Evolutionary conservation across 371 early-diverging fungal genomes (phyloP), one percentile per base, ranked within the genome.

Genomic region (Saksenaea vasiformis): DNA sequence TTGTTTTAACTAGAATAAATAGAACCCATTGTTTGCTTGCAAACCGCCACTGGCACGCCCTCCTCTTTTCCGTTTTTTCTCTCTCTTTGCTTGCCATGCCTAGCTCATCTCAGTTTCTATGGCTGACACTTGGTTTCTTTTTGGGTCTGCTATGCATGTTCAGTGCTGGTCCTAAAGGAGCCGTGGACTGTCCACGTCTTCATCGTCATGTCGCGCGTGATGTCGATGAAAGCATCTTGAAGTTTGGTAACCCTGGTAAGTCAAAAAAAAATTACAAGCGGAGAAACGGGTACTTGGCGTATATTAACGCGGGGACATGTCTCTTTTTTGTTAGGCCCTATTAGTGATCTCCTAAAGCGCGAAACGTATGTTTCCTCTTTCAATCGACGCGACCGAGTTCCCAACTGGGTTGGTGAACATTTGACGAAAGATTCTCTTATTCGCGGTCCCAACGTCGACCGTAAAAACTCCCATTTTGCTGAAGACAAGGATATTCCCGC

Each of bases 391-490:
- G 77, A 90, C 34, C 88, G 91, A 55, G 85, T 92, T 61, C 91
- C 94, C 15, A 84, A 88, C 72, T 94, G 93, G 93, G 90, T 89
- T 3, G 87, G 87, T 1, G 91, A 94, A 70, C 92, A 93, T 67
- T 69, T 94, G 47, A 93, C 92, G 11, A 72, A 67, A 1, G 84
- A 79, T 17, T 79, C 83, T n/a, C 68, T 93, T 27, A 67, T 64
- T 1, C 76, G 80, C 19, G 79, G 77, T 3, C 68, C 70, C 17
- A 83, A 80, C 11, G 86, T 86, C 7, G 74, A 80, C 22, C 82
- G 93, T 13, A 73, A 77, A 31, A 75, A 83, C 55, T 88, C 90
- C 8, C 67, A 69, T 17, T 93, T 93, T 75, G 72, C 71, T 34
- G 90, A 87, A 35, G 93, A 93, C 62, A 3, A 53, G 0, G 67